Conservation (phyloP, 768 basidiomycete genomes). For the Amylocystis lapponica region DNA sequence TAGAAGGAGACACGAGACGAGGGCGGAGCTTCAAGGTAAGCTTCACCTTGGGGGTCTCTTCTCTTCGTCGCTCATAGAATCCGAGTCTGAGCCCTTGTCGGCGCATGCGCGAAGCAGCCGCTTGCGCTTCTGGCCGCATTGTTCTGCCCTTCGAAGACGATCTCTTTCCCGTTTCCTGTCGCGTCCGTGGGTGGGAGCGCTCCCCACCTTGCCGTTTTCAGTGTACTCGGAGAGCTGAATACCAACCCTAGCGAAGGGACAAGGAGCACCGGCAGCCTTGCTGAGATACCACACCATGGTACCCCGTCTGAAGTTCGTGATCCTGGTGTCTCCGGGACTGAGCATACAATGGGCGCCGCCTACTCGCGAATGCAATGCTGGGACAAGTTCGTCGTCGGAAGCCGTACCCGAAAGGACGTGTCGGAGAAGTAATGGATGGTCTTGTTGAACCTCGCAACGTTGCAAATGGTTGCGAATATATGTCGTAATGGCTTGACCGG, state of each 20-base stretch:
- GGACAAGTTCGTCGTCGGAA: conserved; percentile 67
- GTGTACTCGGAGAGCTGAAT: conserved; percentile 66
- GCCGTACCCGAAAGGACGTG: conserved; percentile 68
- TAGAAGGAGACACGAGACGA: conserved; percentile 27
- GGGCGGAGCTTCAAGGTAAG: conserved; percentile 62
- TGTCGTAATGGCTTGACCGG: conserved; percentile 78
- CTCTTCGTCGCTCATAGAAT: conserved; percentile 25
- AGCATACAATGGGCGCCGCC: conserved; percentile 55
- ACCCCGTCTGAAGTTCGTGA: conserved; percentile 72
- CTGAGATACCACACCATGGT: conserved; percentile 81
- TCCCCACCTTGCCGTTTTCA: conserved; percentile 39
- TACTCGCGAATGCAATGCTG: conserved; percentile 62
- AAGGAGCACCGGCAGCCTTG: conserved; percentile 66
- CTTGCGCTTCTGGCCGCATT: conserved; percentile 43
- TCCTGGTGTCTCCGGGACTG: conserved; percentile 30
- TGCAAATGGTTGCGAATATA: conserved; percentile 70
- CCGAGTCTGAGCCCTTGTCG: conserved; percentile 16
- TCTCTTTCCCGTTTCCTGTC: conserved; percentile 28
- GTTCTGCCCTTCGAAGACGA: conserved; percentile 26
- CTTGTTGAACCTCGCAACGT: conserved; percentile 65
- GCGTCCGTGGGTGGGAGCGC: conserved; percentile 18
- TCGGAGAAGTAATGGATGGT: conserved; percentile 67
- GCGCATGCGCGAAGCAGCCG: conserved; percentile 30
- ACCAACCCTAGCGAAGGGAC: conserved; percentile 71
- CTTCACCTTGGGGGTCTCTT: conserved; percentile 61